A percentile compares a stretch with the other conserved stretches of the same genome.
phyloP scores from a whole-genome alignment of 169 alveolate species.

The Babesia bigemina region DNA sequence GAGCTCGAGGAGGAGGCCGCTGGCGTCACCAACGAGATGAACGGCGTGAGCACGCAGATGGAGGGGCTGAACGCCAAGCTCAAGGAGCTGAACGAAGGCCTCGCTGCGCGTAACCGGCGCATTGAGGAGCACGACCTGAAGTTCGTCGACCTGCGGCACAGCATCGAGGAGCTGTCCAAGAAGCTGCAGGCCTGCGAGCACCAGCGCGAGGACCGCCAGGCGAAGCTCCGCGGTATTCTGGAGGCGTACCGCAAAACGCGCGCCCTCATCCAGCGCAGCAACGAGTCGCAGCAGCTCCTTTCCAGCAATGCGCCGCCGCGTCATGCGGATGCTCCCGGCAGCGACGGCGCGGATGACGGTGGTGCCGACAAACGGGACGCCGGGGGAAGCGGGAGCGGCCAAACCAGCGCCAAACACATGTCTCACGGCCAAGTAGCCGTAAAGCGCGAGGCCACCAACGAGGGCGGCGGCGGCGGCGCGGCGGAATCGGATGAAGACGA shows the following conservation, averaged over 20 bases:
- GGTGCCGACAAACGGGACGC: too few species aligned
- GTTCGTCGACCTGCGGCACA: slow-evolving; percentile 56
- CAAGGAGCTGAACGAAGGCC: slow-evolving; percentile 30
- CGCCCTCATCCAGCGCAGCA: slow-evolving; percentile 20
- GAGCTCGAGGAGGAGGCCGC: slow-evolving; percentile 75
- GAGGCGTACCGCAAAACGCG: slow-evolving; percentile 9
- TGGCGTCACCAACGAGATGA: slow-evolving; percentile 46
- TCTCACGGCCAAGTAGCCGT: background rate
- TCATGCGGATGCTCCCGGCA: background rate
- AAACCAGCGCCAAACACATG: too few species aligned
- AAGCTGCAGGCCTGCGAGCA: slow-evolving; percentile 15
- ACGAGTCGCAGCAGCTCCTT: slow-evolving; percentile 32
- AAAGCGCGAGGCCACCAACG: background rate
- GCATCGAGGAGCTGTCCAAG: slow-evolving; percentile 36
- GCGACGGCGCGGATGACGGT: background rate
- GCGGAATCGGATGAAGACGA: background rate
- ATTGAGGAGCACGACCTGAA: slow-evolving; percentile 58
- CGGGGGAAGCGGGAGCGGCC: too few species aligned
- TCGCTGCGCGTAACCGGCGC: slow-evolving; percentile 18
- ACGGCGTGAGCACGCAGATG: slow-evolving; percentile 52
- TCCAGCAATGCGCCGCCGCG: background rate
- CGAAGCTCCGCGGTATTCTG: background rate
- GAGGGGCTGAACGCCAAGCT: slow-evolving; percentile 30
- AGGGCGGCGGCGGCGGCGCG: background rate
- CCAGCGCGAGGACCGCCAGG: slow-evolving; percentile 25